Evolutionary conservation across 2,329 filamentous ascomycete genomes (phyloP), one percentile per base, ranked within the genome.

Genomic region (Aspergillus fumigatus): DNA sequence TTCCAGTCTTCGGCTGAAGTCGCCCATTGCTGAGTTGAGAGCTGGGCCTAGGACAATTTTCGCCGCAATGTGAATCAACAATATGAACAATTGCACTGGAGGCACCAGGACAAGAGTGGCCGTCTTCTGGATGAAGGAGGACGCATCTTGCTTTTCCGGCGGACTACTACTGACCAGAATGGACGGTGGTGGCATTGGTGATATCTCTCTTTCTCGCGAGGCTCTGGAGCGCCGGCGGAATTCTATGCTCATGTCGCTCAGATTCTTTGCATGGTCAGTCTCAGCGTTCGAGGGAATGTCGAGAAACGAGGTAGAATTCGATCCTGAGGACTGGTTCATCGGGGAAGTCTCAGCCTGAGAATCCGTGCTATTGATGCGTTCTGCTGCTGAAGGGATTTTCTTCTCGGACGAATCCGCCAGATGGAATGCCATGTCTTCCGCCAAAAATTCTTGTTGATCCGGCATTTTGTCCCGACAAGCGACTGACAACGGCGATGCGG

Each of bases 21-120:
- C 61, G 7, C 56, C 54, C 35, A 60, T 41, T 1, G 64, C 57
- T 9, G 69, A 62, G 32, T 61, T 65, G 32, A 63, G 26, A n/a
- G 62, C 60, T 10, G 70, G 68, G 11, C 65, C 69, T 43, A 72
- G 63, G 4, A 86, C 82, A 59, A 96, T 90, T 59, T 84, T 86
- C 0, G 89, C 87, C 0, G 92, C 90, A 55, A 96, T 90, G 55
- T 86, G 85, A 4, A 96, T 81, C 80, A 96, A 92, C 43, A 96
- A 78, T 26, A 84, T 80, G 38, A 96, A 83, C 1, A 96, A 81
- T 65, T 92, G 85, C 35, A 87, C 84, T 0, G 92, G 91, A n/a
- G 91, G 91, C 0, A 89, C 86, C 14, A 96, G 77, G 3, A 96
- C 81, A 29, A 94, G 81, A 52, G 89, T 86, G 60, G 84, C 86